Base-by-base conservation (phyloP, 371 early-diverging fungal genomes). In the Haplosporangium sp. region DNA sequence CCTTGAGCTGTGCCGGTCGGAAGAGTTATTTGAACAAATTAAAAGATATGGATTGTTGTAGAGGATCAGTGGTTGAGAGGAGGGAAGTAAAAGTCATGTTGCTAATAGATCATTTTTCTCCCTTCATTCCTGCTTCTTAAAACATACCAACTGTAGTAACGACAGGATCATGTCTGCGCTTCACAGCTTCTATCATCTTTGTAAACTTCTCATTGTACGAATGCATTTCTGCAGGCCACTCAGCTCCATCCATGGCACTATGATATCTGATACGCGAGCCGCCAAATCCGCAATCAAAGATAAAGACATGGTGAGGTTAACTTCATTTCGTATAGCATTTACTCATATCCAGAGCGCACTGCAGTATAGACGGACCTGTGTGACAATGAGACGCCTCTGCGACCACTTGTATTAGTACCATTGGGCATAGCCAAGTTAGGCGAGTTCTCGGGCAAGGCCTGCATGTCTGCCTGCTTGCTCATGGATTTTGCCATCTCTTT, bases 151-250 rank as follows among this genome's bases (percentile, higher is more conserved):
- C 87, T 11, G 97, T 95, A 15, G 96, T 93, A 17, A 96, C 96
- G 15, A 96, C 96, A 4, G 97, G 96, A 74, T 97, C 96, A 72
- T 98, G 98, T 71, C 98, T 85, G 70, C 91, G 86, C 84, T 98
- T 98, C 64, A 98, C 96, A 55, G 84, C 88, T 74, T 96, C 96
- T 67, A 98, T 94, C 66, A 93, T 85, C 67, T 90, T 91, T 48
- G 95, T 94, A 83, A 98, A 97, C 52, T 85, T 84, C 45, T 87
- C 86, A 72, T 94, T 98, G 84, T 96, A 97, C 37, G 89, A 87
- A 13, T 86, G 69, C 56, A 95, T 88, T 68, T 94, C 95, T 9
- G 89, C 88, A 3, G 96, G 90, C 69, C 91, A 89, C 35, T 89
- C 88, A 39, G 85, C 62, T 45, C 89, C 89, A 52, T 87, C 88